Conservation (phyloP, 2,329 filamentous ascomycete species). For the Cadophora malorum region DNA sequence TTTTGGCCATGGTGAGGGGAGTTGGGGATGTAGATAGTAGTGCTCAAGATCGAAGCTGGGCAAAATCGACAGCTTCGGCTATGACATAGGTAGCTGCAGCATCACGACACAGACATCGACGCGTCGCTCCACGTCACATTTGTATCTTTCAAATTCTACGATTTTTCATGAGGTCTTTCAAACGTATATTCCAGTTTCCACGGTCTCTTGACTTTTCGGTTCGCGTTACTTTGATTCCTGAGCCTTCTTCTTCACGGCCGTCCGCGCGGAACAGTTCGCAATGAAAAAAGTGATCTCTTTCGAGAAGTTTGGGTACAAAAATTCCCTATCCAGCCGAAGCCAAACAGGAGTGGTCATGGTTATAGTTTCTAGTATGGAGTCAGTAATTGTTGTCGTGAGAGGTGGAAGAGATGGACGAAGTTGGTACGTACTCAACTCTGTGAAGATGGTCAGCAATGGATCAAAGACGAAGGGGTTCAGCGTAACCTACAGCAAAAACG, state of each 20-base stretch:
- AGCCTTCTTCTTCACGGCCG: slow-evolving; percentile 57
- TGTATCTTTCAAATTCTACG: too few relatives aligned
- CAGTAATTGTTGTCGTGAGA: neutral
- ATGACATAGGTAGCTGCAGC: slow-evolving; percentile 3
- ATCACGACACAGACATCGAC: neutral
- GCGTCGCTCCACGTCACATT: neutral
- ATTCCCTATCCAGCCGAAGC: slow-evolving; percentile 76
- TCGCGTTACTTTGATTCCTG: too few relatives aligned
- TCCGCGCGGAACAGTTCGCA: slow-evolving; percentile 52
- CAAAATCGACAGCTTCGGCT: slow-evolving; percentile 52
- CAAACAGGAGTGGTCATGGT: slow-evolving; percentile 76
- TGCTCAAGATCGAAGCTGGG: slow-evolving; percentile 41
- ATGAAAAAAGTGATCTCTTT: slow-evolving; percentile 57
- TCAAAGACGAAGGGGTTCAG: neutral
- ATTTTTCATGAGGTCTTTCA: too few relatives aligned
- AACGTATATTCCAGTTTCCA: too few relatives aligned
- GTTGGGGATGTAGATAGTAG: neutral
- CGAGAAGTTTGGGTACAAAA: slow-evolving; percentile 66
- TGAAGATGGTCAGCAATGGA: too few relatives aligned
- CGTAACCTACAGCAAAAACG: too few relatives aligned
- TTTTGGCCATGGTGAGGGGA: slow-evolving; percentile 48
- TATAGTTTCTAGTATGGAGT: slow-evolving; percentile 53
- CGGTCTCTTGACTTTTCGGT: too few relatives aligned
- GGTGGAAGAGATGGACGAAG: too few relatives aligned
- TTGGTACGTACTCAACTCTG: neutral